Evolutionary conservation across 2,329 filamentous ascomycete genomes (phyloP).

Genomic region (Aspergillus tubingensis): DNA sequence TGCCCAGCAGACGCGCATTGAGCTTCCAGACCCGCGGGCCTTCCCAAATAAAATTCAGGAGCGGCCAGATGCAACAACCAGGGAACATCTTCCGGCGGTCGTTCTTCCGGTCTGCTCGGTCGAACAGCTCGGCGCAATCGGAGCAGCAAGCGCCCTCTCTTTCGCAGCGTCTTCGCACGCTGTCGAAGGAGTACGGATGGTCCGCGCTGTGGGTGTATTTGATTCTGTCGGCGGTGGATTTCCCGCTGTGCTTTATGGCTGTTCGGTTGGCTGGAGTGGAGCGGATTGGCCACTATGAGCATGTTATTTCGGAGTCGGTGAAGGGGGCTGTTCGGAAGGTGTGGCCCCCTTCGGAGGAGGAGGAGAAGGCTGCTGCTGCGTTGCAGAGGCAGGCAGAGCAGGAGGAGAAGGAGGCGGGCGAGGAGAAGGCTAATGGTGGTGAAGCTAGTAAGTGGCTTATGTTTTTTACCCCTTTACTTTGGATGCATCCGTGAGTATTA

Average conservation of each 20-base stretch:
- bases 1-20: background rate
- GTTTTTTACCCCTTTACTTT: too few relatives aligned
- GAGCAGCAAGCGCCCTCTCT: constrained; percentile 52
- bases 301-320: constrained; percentile 43
- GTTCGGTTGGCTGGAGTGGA: constrained; percentile 83
- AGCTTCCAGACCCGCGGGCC: background rate
- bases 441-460: constrained; percentile 67
- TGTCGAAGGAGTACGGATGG: constrained; percentile 94
- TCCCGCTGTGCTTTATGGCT: constrained; percentile 90
- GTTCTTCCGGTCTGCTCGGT: constrained; percentile 30
- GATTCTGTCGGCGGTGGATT: constrained; percentile 78
- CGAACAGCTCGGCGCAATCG: constrained; percentile 20
- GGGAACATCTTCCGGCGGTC: constrained; percentile 12
- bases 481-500: too few relatives aligned
- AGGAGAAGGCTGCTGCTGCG: constrained; percentile 26
- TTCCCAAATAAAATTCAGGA: background rate
- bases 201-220: constrained; percentile 90
- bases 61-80: background rate
- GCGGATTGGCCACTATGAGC: constrained; percentile 66
- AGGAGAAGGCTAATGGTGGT: constrained; percentile 59
- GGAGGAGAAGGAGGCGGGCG: constrained; percentile 26
- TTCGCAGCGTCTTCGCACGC: constrained; percentile 73
- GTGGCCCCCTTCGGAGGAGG: constrained; percentile 40
- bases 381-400: constrained; percentile 40
- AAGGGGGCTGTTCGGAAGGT: constrained; percentile 33